phyloP scores from a whole-genome alignment of 176 grass and related monocot genomes.

The Stipa capillata region DNA sequence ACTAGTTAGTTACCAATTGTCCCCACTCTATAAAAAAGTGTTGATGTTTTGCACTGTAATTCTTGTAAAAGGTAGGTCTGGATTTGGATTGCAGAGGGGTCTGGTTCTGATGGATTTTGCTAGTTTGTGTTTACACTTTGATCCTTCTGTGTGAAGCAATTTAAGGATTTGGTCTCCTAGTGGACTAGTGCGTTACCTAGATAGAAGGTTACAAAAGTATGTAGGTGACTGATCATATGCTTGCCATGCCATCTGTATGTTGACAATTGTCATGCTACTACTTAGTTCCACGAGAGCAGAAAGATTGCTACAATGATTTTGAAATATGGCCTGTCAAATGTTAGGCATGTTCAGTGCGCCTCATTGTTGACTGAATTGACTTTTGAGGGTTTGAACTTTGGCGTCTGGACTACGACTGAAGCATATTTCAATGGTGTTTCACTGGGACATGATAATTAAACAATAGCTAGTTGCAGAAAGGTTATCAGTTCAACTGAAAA shows the following conservation, averaged over 20 bases:
- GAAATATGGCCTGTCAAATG: conserved; percentile 26
- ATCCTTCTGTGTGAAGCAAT: too few relatives aligned
- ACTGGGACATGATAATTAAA: not conserved
- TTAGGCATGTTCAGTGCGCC: conserved; percentile 28
- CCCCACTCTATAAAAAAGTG: not conserved
- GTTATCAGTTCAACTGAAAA: not conserved
- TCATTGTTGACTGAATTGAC: conserved; percentile 18
- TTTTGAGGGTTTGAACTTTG: conserved; percentile 2
- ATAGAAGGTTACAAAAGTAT: not conserved
- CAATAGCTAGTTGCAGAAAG: not conserved
- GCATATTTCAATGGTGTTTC: too few relatives aligned
- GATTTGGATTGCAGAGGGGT: not conserved
- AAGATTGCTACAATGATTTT: conserved; percentile 10
- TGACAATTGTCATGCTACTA: not conserved
- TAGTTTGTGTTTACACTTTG: not conserved
- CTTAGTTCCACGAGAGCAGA: not conserved
- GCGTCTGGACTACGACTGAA: not conserved
- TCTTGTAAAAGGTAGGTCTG: not conserved
- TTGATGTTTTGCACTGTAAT: not conserved
- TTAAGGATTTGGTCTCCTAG: not conserved
- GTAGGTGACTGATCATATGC: not conserved
- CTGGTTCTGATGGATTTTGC: not conserved
- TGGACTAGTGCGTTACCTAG: not conserved
- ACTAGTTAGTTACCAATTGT: not conserved
- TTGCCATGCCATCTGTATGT: not conserved